Base-by-base conservation (phyloP, 768 basidiomycete species). In the Postia placenta region DNA sequence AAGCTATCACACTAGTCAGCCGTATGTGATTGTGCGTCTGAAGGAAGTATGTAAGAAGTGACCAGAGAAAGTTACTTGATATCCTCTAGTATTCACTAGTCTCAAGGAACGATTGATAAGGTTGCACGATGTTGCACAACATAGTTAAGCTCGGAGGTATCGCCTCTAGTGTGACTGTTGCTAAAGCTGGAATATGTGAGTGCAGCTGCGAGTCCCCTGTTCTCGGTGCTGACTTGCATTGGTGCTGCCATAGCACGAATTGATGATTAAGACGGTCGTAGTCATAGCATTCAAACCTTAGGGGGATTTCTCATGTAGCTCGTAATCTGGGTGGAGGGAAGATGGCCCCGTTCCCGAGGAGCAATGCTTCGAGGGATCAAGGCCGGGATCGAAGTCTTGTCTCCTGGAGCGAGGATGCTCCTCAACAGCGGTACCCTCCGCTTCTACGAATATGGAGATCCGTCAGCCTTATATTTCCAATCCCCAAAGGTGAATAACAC, bases 331-430 rank as follows among this genome's bases (percentile, higher is more conserved):
- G 15, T 41, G 27, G 30, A 33, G 15, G 3, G 17, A 27, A 15
- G 40, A 45, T 6, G 70, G 56, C 12, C 67, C 73, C 11, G 60
- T 56, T 5, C 70, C 69, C 5, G 82, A 85, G 47, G 80, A 80
- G 45, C 70, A 78, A 28, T 75, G 75, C 11, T 83, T 87, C 52
- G 76, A 72, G 12, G 68, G 1, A 82, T 86, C 66, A 80, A 77
- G 59, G 70, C 70, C 17, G 73, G 71, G 3, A 56, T 77, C 50
- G 67, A 73, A 27, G 61, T 65, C 0, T 59, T 75, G 15, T 71
- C 73, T 1, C 54, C 64, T 0, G 74, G 71, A 15, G 63, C 61
- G 24, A 78, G 76, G 58, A 70, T 75, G 57, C 54, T 79, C 42
- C 50, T 82, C 56, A 80, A 80, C 54, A 72, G 71, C 55, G 30